phyloP scores from a whole-genome alignment of 192 early-diverging fungal species.

The Coemansia sp. region DNA sequence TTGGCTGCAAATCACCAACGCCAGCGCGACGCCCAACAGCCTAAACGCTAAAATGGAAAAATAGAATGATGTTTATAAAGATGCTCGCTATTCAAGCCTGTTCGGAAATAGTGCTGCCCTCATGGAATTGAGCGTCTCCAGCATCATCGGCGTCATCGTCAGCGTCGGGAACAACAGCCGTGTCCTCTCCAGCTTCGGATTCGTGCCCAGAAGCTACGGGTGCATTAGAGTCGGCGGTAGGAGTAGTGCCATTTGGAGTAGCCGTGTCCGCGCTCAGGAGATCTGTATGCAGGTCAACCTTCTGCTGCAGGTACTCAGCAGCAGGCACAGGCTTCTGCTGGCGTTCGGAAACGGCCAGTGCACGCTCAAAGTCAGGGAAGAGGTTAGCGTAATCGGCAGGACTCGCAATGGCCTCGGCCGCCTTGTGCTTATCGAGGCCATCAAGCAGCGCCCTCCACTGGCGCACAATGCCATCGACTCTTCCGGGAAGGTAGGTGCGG shows the following conservation, averaged over 20 bases:
- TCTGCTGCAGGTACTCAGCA: constrained; percentile 31
- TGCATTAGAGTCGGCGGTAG: background rate
- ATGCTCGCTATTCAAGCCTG: background rate
- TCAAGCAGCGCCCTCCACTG: constrained; percentile 79
- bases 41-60: background rate
- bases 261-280: constrained; percentile 13
- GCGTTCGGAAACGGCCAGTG: constrained; percentile 12
- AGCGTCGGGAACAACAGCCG: background rate
- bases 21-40: too few species aligned
- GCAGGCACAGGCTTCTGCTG: background rate
- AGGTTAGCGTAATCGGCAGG: constrained; percentile 80
- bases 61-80: background rate
- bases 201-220: constrained; percentile 8
- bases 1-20: too few species aligned
- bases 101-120: constrained; percentile 6
- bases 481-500: constrained; percentile 79
- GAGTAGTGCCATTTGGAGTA: constrained; percentile 5
- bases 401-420: constrained; percentile 84
- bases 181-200: constrained; percentile 2
- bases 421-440: constrained; percentile 70
- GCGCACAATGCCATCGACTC: constrained; percentile 65
- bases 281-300: constrained; percentile 20
- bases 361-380: constrained; percentile 72
- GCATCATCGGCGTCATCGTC: background rate
- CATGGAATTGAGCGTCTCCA: constrained; percentile 42